These are phyloP conservation scores for Lasiosphaeriaceae sp. DNA, from an alignment of 495 filamentous ascomycete genomes.

Conservation along the genomic window DNA sequence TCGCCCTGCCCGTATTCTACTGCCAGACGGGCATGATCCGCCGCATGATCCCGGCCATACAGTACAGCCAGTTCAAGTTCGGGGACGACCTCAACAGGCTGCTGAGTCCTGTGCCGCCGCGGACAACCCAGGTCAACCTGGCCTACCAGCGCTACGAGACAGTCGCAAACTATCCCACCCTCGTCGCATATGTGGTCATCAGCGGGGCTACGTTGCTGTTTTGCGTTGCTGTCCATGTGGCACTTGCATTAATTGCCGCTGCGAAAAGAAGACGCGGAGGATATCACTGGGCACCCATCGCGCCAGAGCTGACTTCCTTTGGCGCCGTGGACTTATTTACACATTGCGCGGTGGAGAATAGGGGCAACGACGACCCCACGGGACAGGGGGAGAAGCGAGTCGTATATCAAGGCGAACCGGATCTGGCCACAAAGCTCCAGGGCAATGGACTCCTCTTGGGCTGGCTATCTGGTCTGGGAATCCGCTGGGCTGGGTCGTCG, in stretches of 20 bases:
- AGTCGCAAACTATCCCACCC: neutral
- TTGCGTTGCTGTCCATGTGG: neutral
- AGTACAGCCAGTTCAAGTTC: neutral
- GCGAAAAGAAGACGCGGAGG: neutral
- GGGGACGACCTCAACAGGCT: neutral
- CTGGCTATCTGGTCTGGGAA: neutral
- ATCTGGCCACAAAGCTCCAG: neutral
- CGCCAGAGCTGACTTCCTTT: neutral
- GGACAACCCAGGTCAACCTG: neutral
- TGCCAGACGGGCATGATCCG: conserved; percentile 2
- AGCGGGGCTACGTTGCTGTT: neutral
- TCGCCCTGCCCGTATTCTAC: conserved; percentile 4
- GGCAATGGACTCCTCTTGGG: neutral
- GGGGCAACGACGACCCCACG: no score
- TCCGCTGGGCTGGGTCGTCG: neutral
- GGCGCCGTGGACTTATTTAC: neutral
- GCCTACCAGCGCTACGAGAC: conserved; percentile 2
- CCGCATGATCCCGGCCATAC: neutral
- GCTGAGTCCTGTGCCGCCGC: neutral
- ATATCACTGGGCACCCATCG: neutral
- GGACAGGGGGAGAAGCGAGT: neutral
- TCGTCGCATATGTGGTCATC: neutral
- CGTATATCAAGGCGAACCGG: neutral
- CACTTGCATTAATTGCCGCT: neutral
- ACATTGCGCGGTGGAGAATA: neutral